Conservation (phyloP, 371 early-diverging fungal genomes). For the Syncephalastrum monosporum region DNA sequence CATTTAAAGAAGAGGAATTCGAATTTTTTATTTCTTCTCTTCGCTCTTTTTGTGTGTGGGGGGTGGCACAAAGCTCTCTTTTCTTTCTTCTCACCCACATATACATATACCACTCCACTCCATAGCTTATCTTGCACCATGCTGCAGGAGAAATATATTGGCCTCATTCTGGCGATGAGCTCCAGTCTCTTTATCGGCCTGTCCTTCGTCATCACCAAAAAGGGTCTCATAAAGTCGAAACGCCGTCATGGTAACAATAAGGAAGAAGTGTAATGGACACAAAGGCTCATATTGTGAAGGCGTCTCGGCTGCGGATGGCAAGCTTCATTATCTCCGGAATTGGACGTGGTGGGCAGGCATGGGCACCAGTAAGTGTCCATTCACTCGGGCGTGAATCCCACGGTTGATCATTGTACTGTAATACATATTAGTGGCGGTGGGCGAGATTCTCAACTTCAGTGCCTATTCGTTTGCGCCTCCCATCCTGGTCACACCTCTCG, state of each 20-base stretch:
- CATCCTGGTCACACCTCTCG: slow-evolving; percentile 89
- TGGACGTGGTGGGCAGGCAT: slow-evolving; percentile 92
- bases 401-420: neutral
- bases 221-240: slow-evolving; percentile 50
- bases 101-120: neutral
- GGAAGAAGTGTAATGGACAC: too few species aligned
- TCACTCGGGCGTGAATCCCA: too few species aligned
- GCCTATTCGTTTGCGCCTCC: slow-evolving; percentile 94
- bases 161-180: slow-evolving; percentile 78
- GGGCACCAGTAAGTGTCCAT: slow-evolving; percentile 59
- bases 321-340: slow-evolving; percentile 74
- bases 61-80: too few species aligned
- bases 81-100: too few species aligned
- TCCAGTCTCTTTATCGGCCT: slow-evolving; percentile 82
- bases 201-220: slow-evolving; percentile 86
- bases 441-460: slow-evolving; percentile 89
- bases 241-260: slow-evolving; percentile 13
- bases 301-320: slow-evolving; percentile 69
- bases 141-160: slow-evolving; percentile 79
- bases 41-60: neutral
- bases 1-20: neutral
- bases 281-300: slow-evolving; percentile 13
- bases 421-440: slow-evolving; percentile 68
- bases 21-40: slow-evolving; percentile 4
- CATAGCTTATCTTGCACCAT: slow-evolving; percentile 14